phyloP scores from a whole-genome alignment of 768 basidiomycete species.

The Tylopilus sp. region DNA sequence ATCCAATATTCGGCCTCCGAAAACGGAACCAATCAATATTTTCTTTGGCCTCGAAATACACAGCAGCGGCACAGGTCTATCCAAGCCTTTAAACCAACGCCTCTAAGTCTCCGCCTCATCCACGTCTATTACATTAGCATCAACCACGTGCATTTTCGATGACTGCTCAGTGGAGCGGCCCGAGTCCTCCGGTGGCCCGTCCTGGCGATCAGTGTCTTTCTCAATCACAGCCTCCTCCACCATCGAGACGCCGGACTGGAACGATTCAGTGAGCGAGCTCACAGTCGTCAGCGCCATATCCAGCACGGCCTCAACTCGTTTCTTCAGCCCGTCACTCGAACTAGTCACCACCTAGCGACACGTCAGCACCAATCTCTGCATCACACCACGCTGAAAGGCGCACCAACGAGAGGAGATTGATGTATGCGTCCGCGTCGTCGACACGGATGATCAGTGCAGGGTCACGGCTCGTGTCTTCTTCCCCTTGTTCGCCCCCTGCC shows the following conservation, averaged over 20 bases:
- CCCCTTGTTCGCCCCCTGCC: constrained; percentile 46
- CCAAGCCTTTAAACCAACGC: no score
- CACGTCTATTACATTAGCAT: background rate
- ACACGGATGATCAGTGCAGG: constrained; percentile 76
- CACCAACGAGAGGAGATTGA: constrained; percentile 85
- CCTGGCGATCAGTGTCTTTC: constrained; percentile 16
- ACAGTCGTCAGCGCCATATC: constrained; percentile 90
- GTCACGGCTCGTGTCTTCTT: constrained; percentile 45
- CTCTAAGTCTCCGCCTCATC: background rate
- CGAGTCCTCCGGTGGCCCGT: constrained; percentile 3
- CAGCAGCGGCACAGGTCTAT: no score
- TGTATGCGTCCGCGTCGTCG: constrained; percentile 79
- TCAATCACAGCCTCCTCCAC: constrained; percentile 33
- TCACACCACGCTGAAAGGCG: constrained; percentile 19
- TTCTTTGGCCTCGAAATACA: no score
- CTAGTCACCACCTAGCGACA: constrained; percentile 63
- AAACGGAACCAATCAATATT: no score
- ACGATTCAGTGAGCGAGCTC: constrained; percentile 71
- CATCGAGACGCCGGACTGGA: constrained; percentile 45
- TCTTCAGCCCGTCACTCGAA: constrained; percentile 64
- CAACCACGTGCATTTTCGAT: background rate
- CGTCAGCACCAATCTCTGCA: background rate
- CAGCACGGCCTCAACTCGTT: constrained; percentile 80
- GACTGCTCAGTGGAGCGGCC: background rate
- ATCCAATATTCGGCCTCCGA: no score